Conservation (phyloP, 345 rosid genomes). For the Jatropha curcas region DNA sequence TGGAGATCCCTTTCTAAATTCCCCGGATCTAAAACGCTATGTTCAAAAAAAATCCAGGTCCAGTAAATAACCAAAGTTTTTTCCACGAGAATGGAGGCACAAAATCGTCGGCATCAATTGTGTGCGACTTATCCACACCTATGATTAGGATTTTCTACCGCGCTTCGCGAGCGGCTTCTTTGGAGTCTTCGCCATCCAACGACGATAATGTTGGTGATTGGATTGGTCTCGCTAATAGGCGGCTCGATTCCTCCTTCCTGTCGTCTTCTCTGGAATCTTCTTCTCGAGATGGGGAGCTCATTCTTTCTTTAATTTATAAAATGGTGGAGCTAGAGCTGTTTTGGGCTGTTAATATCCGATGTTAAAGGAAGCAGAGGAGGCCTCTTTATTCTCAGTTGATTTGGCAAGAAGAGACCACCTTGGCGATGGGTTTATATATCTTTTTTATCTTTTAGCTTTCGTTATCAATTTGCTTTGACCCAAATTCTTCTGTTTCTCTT, state of each 20-base stretch:
- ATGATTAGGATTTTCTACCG: slow-evolving; percentile 55
- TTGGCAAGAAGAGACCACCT: too few relatives aligned
- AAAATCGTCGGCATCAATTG: slow-evolving; percentile 27
- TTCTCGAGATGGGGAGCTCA: slow-evolving; percentile 31
- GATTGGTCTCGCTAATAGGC: slow-evolving; percentile 39
- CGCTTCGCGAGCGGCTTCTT: slow-evolving; percentile 53
- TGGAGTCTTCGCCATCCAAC: slow-evolving; percentile 41
- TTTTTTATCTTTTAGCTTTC: not conserved
- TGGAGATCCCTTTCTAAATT: slow-evolving; percentile 97
- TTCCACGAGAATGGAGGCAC: slow-evolving; percentile 86
- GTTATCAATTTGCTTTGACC: slow-evolving; percentile 8
- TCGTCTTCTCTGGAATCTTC: slow-evolving; percentile 24
- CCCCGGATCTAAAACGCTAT: slow-evolving; percentile 97
- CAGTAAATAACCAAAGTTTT: slow-evolving; percentile 86
- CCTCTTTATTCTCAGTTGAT: too few relatives aligned
- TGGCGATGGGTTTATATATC: slow-evolving; percentile 1
- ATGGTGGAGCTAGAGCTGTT: too few relatives aligned
- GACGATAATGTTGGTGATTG: slow-evolving; percentile 23
- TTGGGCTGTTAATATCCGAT: not conserved
- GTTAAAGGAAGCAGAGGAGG: not conserved
- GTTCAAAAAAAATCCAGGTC: slow-evolving; percentile 92
- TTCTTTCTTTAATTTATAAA: not conserved
- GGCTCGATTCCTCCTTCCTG: slow-evolving; percentile 40
- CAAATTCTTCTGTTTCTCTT: slow-evolving; percentile 2
- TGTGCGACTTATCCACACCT: slow-evolving; percentile 37